Base-by-base conservation (phyloP, 257 asterid species). In the Nicotiana otophora region DNA sequence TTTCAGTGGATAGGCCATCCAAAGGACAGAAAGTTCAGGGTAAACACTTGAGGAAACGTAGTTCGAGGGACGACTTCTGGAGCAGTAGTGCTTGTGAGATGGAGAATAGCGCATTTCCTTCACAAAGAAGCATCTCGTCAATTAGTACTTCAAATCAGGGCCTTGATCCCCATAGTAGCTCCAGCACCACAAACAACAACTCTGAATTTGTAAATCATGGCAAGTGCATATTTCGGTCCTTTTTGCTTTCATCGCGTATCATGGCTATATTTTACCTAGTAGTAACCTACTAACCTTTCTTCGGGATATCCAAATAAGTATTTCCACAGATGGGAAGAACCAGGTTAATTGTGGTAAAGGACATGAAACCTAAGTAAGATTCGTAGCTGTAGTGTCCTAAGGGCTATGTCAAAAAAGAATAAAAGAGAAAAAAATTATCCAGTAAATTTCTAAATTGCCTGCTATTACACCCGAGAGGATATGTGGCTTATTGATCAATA, bases 201-300 rank as follows among this genome's bases (percentile, higher is more conserved):
- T 58, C 93, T 10, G 98, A 93, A 82, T 94, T 83, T 79, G 97
- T 93, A 31, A 96, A 94, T 92, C 97, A 88, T 70, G 99, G 98
- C 88, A 88, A 91, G 95, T 83, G 79, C 85, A 67, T 63, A 30
- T 66, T 11, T 39, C 23, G 15, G 39, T 23, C 12, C 20, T 11
- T 54, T 79, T 33, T 51, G 69, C 66, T 67, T 36, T 80, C 72
- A 54, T 77, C 3, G 62, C 11, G 46, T 63, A 51, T 81, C 61
- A 67, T 81, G 67, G 16, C 39, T 31, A 26, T 57, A 10, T 48
- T n/a, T 48, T 48, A 8, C 3, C 62, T 9, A 42, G 28, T 74
- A 26, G 9, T 74, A 48, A 48, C 62, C 80, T 74, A 26, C 5
- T 74, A 48, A 48, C 62, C 62, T 74, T 46, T 74, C 39, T 12